Conservation (phyloP, 129 eudicot species). For the Dittrichia graveolens region DNA sequence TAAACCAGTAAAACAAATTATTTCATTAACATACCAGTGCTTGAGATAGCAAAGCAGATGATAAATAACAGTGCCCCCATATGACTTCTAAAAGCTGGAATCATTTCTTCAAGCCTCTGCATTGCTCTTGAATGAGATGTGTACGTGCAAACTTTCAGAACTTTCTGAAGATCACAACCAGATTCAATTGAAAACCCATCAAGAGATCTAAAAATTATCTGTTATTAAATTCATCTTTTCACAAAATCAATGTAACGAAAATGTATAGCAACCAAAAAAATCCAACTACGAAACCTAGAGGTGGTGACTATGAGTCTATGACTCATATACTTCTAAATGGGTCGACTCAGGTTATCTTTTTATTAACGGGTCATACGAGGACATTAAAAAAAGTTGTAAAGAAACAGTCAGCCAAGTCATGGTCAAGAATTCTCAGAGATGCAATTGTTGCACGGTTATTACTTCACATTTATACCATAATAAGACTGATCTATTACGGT, state of each 20-base stretch:
- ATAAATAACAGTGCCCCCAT: constrained; percentile 91
- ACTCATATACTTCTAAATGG: no score
- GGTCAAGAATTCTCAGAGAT: constrained; percentile 51
- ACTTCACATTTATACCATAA: constrained; percentile 80
- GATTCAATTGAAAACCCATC: constrained; percentile 84
- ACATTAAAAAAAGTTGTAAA: no score
- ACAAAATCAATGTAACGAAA: constrained; percentile 15
- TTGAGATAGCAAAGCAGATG: constrained; percentile 94
- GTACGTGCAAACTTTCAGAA: constrained; percentile 60
- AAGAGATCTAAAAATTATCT: constrained; percentile 73
- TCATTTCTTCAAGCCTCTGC: constrained; percentile 70
- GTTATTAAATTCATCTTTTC: constrained; percentile 19
- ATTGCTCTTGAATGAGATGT: constrained; percentile 56
- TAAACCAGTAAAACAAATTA: neutral
- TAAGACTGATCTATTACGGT: no score
- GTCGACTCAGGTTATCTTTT: no score
- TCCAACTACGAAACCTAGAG: no score
- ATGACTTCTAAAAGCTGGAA: constrained; percentile 85
- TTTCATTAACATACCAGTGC: constrained; percentile 67
- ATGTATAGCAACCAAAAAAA: no score
- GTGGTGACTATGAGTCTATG: no score
- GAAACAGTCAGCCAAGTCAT: no score
- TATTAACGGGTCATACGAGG: no score
- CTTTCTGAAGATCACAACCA: constrained; percentile 67
- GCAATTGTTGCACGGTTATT: constrained; percentile 72